Conservation (phyloP, 2,329 filamentous ascomycete species). For the Aspergillus sp. region DNA sequence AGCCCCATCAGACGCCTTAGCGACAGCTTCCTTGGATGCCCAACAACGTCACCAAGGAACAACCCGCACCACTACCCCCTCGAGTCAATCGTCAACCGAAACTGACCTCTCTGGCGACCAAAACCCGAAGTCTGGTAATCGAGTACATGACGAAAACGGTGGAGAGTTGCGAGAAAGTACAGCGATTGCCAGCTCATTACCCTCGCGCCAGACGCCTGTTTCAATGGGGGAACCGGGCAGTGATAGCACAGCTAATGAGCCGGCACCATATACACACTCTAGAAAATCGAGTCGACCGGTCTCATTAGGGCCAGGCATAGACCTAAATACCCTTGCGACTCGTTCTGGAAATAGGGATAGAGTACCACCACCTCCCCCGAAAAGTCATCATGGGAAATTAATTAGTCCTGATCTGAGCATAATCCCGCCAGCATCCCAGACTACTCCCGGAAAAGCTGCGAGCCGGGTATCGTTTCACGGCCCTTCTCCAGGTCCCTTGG, state of each 20-base stretch:
- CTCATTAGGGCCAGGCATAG: conserved; percentile 58
- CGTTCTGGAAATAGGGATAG: conserved; percentile 52
- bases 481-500: conserved; percentile 22
- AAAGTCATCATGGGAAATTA: conserved; percentile 74
- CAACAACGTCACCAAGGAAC: conserved; percentile 1
- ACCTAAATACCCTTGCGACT: conserved; percentile 35
- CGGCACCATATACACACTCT: conserved; percentile 43
- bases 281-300: conserved; percentile 58
- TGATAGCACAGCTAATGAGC: conserved; percentile 50
- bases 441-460: conserved; percentile 25
- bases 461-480: conserved; percentile 27
- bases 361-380: conserved; percentile 68
- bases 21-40: conserved; percentile 6
- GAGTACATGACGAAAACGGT: background rate
- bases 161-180: conserved; percentile 1
- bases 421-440: conserved; percentile 23
- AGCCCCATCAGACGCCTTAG: conserved; percentile 1
- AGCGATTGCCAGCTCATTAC: background rate
- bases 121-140: background rate
- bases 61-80: conserved; percentile 15
- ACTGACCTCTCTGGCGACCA: conserved; percentile 20
- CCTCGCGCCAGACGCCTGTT: conserved; percentile 9
- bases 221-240: conserved; percentile 26
- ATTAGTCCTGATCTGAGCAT: conserved; percentile 52
- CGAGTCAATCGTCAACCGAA: conserved; percentile 11